Evolutionary conservation across 768 basidiomycete genomes (phyloP), one percentile per base, ranked within the genome.

Genomic region (Boletus bicolor): DNA sequence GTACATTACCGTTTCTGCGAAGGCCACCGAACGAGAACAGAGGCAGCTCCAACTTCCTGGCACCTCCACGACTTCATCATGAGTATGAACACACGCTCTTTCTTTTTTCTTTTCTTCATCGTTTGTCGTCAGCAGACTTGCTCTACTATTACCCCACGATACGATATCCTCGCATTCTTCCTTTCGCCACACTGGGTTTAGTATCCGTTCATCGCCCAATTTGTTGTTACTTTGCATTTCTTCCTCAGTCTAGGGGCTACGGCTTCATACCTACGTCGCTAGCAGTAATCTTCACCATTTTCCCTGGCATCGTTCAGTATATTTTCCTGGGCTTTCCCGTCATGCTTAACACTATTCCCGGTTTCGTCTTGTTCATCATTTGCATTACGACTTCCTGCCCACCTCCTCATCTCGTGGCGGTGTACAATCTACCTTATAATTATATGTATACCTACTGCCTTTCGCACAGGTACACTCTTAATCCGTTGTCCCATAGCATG

Each of bases 1-100:
- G 15, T 93, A 93, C 67, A 84, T 93, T 64, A 93, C 92, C 15
- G 77, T 93, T 50, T 93, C 91, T 41, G 87, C 89, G 61, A 83
- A 84, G 65, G 91, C 83, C 30, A 85, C 83, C 66, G 87, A 91
- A 71, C 82, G 85, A 62, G 82, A 79, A 67, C 63, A 62, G 57
- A 64, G 68, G 63, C 63, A 68, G 53, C 58, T 57, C 36, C 68
- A 66, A 21, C 57, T 59, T 52, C 57, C 61, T 54, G 53, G 59
- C 54, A 48, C 72, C 57, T 62, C 70, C 63, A 62, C 36, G 53
- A 60, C 57, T 52, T 63, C 70, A 70, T 63, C 70, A 70, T 72
- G 67, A 72, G 42, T 53, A 57, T 43, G 44, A 54, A 56, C 39
- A n/a, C 61, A 63, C 61, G 36, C 39, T 56, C 56, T 32, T 17